Base-by-base conservation (phyloP, 768 basidiomycete species). In the Rubroboletus pulcherrimus region DNA sequence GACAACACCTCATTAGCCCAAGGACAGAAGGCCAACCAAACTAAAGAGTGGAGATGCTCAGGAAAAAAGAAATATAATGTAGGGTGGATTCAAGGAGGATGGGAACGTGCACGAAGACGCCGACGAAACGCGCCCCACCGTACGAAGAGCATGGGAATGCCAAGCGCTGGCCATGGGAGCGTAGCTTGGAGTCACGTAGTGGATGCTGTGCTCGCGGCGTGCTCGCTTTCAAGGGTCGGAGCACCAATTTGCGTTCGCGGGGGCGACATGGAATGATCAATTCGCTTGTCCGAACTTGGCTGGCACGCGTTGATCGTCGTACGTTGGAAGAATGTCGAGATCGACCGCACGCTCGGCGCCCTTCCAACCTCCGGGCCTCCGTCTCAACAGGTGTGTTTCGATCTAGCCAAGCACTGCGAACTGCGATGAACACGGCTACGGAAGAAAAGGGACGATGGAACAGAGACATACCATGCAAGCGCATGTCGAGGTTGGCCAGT, bases 401-500 rank as follows among this genome's bases (percentile, higher is more conserved):
- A 97, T 73, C 96, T 15, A 17, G 15, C 12, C 42, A 11, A 39
- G 45, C 35, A 19, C 14, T 7, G 12, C 4, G 39, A 49, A 54
- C 26, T 24, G 38, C 24, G 40, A 56, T 49, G 26, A 47, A 50
- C 17, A 34, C 11, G 33, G 42, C 42, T 21, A 17, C 24, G 3
- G 14, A 8, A 14, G 14, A 10, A 10, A 37, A 4, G 15, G 45
- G 30, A 45, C 4, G 29, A 5, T 8, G 17, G 9, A 9, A 1
- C 10, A 39, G 11, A 44, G 44, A 78, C 90, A 54, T 58, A 96
- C 95, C 71, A 93, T 75, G 58, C 93, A 89, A n/a, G 91, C 91
- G 60, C 91, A 89, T 65, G 98, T 99, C 77, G 74, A 12, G 86
- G 88, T 69, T 98, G 97, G 54, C 96, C 87, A 9, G 82, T 87